Evolutionary conservation across 2,329 filamentous ascomycete species (phyloP).

Genomic region (Phyllosticta citribraziliensis): DNA sequence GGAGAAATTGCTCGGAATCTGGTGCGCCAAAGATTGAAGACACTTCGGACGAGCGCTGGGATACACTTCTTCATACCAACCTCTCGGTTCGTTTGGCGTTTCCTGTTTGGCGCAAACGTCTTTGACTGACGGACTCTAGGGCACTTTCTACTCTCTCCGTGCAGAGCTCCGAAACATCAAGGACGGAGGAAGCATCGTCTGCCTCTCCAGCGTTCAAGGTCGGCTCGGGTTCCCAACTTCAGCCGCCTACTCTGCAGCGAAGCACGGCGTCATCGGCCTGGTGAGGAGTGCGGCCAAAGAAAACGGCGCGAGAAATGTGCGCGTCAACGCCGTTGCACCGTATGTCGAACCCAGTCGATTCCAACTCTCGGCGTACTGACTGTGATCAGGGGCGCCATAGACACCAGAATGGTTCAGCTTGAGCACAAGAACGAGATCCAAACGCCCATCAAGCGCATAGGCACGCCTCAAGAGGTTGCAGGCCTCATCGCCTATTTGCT

Average conservation of each 20-base stretch:
- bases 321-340: slow-evolving; percentile 34
- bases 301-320: slow-evolving; percentile 21
- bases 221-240: slow-evolving; percentile 27
- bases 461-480: slow-evolving; percentile 22
- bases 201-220: slow-evolving; percentile 41
- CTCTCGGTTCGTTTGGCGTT: slow-evolving; percentile 15
- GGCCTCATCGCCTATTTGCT: slow-evolving; percentile 33
- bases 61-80: slow-evolving; percentile 25
- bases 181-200: slow-evolving; percentile 23
- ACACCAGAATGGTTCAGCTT: slow-evolving; percentile 17
- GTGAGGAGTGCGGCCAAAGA: slow-evolving; percentile 29
- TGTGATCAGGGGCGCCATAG: slow-evolving; percentile 12
- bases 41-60: slow-evolving; percentile 24
- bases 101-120: slow-evolving; percentile 5
- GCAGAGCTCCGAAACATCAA: slow-evolving; percentile 26
- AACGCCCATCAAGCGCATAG: slow-evolving; percentile 9
- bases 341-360: slow-evolving; percentile 16
- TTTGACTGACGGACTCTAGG: neutral
- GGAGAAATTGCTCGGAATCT: slow-evolving; percentile 21
- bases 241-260: slow-evolving; percentile 11
- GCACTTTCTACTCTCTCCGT: slow-evolving; percentile 13
- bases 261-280: slow-evolving; percentile 17
- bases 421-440: neutral
- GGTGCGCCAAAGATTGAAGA: slow-evolving; percentile 30
- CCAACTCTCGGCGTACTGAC: neutral